Conservation (phyloP, 768 basidiomycete genomes). For the Mycena filopes region DNA sequence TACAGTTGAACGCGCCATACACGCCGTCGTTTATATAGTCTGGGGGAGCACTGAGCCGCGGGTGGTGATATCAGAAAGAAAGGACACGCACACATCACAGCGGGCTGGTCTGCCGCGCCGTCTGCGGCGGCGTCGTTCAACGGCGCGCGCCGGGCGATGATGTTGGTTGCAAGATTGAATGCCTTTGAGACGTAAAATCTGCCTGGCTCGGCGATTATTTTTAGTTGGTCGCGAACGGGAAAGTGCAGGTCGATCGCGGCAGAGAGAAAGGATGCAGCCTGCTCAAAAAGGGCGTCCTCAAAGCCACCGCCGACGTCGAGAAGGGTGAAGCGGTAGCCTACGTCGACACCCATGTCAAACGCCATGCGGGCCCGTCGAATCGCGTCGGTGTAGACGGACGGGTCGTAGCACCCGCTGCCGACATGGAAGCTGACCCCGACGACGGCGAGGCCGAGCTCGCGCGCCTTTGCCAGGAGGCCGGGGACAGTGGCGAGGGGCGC, state of each 20-base stretch:
- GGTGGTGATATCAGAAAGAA: conserved; percentile 9
- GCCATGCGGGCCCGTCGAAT: conserved; percentile 82
- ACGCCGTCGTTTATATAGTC: conserved; percentile 99
- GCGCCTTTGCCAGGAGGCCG: conserved; percentile 80
- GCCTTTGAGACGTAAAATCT: conserved; percentile 93
- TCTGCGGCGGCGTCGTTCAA: conserved; percentile 46
- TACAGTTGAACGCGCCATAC: conserved; percentile 97
- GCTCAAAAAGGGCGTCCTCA: conserved; percentile 87
- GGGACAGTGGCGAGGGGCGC: conserved; percentile 87
- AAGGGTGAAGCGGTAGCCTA: conserved; percentile 84
- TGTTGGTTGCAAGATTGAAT: conserved; percentile 91
- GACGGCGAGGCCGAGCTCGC: conserved; percentile 83
- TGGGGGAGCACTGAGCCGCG: conserved; percentile 44
- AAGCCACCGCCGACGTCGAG: conserved; percentile 98
- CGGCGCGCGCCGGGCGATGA: conserved; percentile 88
- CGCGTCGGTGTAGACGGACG: conserved; percentile 90
- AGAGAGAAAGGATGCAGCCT: conserved; percentile 76
- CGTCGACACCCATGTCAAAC: conserved; percentile 87
- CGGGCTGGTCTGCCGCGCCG: conserved; percentile 49
- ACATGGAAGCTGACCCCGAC: conserved; percentile 98
- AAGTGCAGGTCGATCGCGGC: conserved; percentile 83
- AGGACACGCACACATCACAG: conserved; percentile 87
- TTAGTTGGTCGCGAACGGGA: conserved; percentile 73
- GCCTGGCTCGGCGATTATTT: conserved; percentile 96
- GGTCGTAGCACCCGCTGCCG: conserved; percentile 96